phyloP scores from a whole-genome alignment of 768 basidiomycete species.

The Leccinum obscurum region DNA sequence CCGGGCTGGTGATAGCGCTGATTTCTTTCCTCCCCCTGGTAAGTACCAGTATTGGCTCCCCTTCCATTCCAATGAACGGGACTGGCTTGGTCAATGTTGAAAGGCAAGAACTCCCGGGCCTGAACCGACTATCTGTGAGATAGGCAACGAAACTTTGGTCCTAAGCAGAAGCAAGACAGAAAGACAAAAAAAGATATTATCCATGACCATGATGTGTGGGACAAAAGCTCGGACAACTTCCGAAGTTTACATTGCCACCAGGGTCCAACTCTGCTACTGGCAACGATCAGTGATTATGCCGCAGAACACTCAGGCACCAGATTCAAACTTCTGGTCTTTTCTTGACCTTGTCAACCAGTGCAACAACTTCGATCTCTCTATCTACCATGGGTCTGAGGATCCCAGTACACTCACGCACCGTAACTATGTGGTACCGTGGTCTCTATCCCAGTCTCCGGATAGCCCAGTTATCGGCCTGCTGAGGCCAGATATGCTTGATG shows the following conservation, averaged over 20 bases:
- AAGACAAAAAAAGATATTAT: too few species aligned
- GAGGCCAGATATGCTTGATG: slow-evolving; percentile 53
- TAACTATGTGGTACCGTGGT: slow-evolving; percentile 56
- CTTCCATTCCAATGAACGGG: not conserved
- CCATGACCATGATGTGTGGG: not conserved
- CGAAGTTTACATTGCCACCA: not conserved
- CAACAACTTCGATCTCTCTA: slow-evolving; percentile 62
- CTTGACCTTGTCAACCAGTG: slow-evolving; percentile 66
- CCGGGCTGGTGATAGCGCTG: not conserved
- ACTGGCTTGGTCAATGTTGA: not conserved
- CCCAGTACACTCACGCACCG: slow-evolving; percentile 31
- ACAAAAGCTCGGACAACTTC: not conserved
- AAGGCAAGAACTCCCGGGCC: not conserved
- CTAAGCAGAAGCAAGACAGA: too few species aligned
- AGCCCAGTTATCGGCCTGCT: slow-evolving; percentile 65
- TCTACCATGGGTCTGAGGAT: slow-evolving; percentile 22
- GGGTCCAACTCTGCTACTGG: not conserved
- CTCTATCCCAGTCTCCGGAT: slow-evolving; percentile 47
- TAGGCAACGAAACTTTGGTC: not conserved
- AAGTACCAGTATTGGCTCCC: not conserved
- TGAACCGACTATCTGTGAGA: not conserved
- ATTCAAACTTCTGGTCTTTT: slow-evolving; percentile 37
- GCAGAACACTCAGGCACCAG: not conserved
- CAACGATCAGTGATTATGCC: slow-evolving; percentile 10
- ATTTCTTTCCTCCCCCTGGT: not conserved